Evolutionary conservation across 2,329 filamentous ascomycete species (phyloP), one percentile per base, ranked within the genome.

Genomic region (Phialocephala sp.): DNA sequence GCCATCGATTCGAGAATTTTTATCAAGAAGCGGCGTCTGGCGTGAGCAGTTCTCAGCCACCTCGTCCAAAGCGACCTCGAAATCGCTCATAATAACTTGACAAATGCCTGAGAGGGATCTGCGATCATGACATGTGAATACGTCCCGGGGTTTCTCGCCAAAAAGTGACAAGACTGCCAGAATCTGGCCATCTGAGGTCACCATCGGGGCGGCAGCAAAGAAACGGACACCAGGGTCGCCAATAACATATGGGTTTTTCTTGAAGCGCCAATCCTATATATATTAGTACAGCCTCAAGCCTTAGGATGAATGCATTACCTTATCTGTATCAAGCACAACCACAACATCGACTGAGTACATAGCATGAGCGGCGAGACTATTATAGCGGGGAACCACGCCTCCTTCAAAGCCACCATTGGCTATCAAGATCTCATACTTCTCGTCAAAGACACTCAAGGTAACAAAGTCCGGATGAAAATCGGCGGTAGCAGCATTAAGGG

Each of bases 241-340:
- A 4, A 12, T 18, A 5, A 57, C 55, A 12, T 11, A 22, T 15
- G 55, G 55, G 18, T 57, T 57, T 5, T 20, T 39, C 15, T 22
- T n/a, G 12, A 57, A 57, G 6, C 55, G 55, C 55, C 55, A 57
- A 37, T 57, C 55, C 55, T 57, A 24, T 4, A 1, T 8, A 12
- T 6, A 39, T 57, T 14, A 57, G 36, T 37, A 39, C 11, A 54
- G 14, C 4, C 14, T 22, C 15, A 18, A 22, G 4, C 1, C 39
- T 57, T 3, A 32, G 20, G 5, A n/a, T 20, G 6, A 22, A n/a
- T 14, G 27, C 2, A 22, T 36, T 57, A 57, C 55, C 32, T 57
- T 20, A 5, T 20, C 8, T 6, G 55, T 39, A 18, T 37, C 55
- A 15, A 39, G 35, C 4, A 57, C 36, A 11, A 57, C 35, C 18